A percentile compares a stretch with the other conserved stretches of the same genome.
These are phyloP conservation scores for Lactifluus rugatus DNA, from an alignment of 768 basidiomycete species.

Conservation along the genomic window DNA sequence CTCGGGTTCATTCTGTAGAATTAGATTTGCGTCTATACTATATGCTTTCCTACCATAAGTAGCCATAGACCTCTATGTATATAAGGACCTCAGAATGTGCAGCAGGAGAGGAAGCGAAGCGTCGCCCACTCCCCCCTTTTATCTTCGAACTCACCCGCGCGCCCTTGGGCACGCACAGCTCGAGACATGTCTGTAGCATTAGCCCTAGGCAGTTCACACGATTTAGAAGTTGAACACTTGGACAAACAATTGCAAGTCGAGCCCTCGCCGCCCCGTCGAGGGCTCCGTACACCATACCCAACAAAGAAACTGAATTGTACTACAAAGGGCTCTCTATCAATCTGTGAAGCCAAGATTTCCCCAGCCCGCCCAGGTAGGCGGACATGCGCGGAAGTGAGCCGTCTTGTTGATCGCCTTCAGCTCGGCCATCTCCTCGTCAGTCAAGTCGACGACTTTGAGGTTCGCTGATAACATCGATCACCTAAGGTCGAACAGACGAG, in stretches of 20 bases:
- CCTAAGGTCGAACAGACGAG: background rate
- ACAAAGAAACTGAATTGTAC: background rate
- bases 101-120: too few relatives aligned
- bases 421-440: conserved; percentile 48
- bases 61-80: too few relatives aligned
- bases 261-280: background rate
- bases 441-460: conserved; percentile 48
- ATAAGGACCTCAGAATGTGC: too few relatives aligned
- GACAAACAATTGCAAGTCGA: background rate
- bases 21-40: too few relatives aligned
- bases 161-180: too few relatives aligned
- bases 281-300: background rate
- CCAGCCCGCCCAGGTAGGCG: conserved; percentile 55
- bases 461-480: conserved; percentile 36
- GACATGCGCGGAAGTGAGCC: conserved; percentile 53
- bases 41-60: too few relatives aligned
- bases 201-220: background rate
- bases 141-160: too few relatives aligned
- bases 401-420: conserved; percentile 53
- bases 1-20: too few relatives aligned
- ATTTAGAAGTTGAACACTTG: background rate
- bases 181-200: background rate
- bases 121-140: too few relatives aligned
- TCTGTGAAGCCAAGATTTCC: conserved; percentile 54
- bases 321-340: conserved; percentile 3